Base-by-base conservation (phyloP, 257 asterid genomes). In the Forsythia viridissima region DNA sequence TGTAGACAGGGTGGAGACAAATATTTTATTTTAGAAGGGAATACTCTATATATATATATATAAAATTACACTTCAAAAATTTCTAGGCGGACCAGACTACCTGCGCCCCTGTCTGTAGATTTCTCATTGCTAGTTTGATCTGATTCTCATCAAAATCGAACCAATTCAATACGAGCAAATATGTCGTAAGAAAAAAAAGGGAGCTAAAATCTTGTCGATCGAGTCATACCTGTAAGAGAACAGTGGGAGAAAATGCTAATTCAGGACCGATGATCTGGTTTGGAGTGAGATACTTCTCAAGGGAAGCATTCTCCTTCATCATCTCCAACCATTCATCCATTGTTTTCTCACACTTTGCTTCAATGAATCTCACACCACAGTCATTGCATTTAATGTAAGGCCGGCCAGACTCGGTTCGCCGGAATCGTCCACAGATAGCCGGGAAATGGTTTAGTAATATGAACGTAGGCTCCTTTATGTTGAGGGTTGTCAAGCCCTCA, bases 341-440 rank as follows among this genome's bases (percentile, higher is more conserved):
- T 0, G 84, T 86, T 46, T 82, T 86, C 6, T 77, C 92, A 55
- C 94, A 95, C 37, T 84, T 86, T 3, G 91, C 96, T 79, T 93
- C 97, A 24, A 86, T 40, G 65, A 92, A 76, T 87, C 99, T 86
- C 20, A 78, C 92, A 1, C 99, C 99, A 55, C 97, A 89, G 70
- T 95, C 99, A 13, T 91, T 95, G 38, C 99, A 95, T 61, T 95
- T 95, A 16, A 95, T 81, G 84, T 79, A 88, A 16, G 98, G 87
- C 84, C 98, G 87, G 78, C 97, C 97, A 39, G 91, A 70, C 0
- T 91, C 97, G 12, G 41, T 21, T 9, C 94, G 40, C 0, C 99
- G 84, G 21, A 94, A 87, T 5, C 99, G 84, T 1, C 98, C 99
- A 36, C 85, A 79, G 0, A 85, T 40, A 42, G 78, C 73, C 8